Percentiles rank a stretch among this genome's conserved stretches.
Evolutionary conservation across 768 basidiomycete species (phyloP).

Genomic region (Dioszegia aurantiaca): DNA sequence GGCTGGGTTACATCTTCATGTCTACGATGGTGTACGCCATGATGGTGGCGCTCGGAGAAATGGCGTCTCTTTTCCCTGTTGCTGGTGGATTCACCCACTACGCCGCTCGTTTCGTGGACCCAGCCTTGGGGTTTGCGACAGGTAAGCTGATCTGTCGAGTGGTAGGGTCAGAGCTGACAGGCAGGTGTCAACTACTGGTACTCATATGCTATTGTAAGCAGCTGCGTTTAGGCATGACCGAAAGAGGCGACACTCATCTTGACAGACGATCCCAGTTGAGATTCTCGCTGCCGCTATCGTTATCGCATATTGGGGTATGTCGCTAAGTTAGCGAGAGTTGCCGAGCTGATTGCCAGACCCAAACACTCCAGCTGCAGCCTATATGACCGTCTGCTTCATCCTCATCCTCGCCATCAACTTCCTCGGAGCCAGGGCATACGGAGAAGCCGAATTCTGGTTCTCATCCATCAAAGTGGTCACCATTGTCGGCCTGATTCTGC

Average conservation of each 20-base stretch:
- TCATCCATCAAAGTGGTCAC: constrained; percentile 57
- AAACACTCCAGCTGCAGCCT: constrained; percentile 45
- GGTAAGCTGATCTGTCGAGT: background rate
- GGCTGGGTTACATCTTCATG: constrained; percentile 50
- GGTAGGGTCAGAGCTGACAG: background rate
- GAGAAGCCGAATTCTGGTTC: constrained; percentile 61
- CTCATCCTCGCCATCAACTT: constrained; percentile 53
- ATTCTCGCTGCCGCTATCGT: constrained; percentile 43
- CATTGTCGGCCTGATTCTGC: constrained; percentile 52
- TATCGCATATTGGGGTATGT: constrained; percentile 46
- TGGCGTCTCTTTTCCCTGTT: constrained; percentile 52
- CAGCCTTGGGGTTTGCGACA: constrained; percentile 50
- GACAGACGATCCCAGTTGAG: constrained; percentile 46
- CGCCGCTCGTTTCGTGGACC: constrained; percentile 55
- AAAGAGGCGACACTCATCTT: background rate
- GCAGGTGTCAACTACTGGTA: constrained; percentile 43
- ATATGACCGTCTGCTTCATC: constrained; percentile 53
- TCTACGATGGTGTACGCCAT: constrained; percentile 46
- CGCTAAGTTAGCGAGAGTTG: constrained; percentile 11
- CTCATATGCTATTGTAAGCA: constrained; percentile 42
- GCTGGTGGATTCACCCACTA: constrained; percentile 55
- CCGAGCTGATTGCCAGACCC: constrained; percentile 16
- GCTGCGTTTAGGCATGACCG: background rate
- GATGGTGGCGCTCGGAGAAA: constrained; percentile 48
- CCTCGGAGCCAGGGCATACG: constrained; percentile 55